Percentiles rank a stretch among this genome's conserved stretches.
These are phyloP conservation scores for Rhodotorula toruloides DNA, from an alignment of 768 basidiomycete genomes.

Conservation along the genomic window DNA sequence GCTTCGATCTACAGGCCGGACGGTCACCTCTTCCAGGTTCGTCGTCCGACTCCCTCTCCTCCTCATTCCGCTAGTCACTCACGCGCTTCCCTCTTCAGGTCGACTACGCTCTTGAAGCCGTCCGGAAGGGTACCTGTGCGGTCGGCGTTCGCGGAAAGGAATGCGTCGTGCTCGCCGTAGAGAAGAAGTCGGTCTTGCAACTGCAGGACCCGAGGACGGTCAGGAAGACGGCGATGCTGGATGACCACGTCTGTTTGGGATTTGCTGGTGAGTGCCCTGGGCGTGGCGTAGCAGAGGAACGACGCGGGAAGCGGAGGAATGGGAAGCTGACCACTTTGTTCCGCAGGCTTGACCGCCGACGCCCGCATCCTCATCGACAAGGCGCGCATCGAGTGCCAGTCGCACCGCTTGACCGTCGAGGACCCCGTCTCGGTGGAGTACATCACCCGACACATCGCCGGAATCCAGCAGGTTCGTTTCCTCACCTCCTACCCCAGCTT, in stretches of 20 bases:
- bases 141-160: slow-evolving; percentile 93
- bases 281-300: too few relatives aligned
- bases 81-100: slow-evolving; percentile 57
- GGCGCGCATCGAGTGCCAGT: slow-evolving; percentile 95
- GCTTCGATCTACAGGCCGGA: slow-evolving; percentile 78
- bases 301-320: too few relatives aligned
- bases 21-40: slow-evolving; percentile 94
- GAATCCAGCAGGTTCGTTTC: slow-evolving; percentile 83
- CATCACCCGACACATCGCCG: slow-evolving; percentile 94
- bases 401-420: slow-evolving; percentile 91
- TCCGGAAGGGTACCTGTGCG: slow-evolving; percentile 92
- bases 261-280: slow-evolving; percentile 71
- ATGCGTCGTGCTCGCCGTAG: slow-evolving; percentile 92
- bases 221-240: slow-evolving; percentile 94
- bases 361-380: slow-evolving; percentile 97
- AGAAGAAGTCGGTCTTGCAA: slow-evolving; percentile 97
- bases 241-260: slow-evolving; percentile 93
- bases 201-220: slow-evolving; percentile 97
- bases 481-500: not conserved
- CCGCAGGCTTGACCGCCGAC: slow-evolving; percentile 85
- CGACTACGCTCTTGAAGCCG: slow-evolving; percentile 97
- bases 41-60: not conserved
- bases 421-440: slow-evolving; percentile 98
- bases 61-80: slow-evolving; percentile 31
- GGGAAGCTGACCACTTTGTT: not conserved